Evolutionary conservation across 2,329 filamentous ascomycete genomes (phyloP).

Genomic region (Sarocladiaceae sp.): DNA sequence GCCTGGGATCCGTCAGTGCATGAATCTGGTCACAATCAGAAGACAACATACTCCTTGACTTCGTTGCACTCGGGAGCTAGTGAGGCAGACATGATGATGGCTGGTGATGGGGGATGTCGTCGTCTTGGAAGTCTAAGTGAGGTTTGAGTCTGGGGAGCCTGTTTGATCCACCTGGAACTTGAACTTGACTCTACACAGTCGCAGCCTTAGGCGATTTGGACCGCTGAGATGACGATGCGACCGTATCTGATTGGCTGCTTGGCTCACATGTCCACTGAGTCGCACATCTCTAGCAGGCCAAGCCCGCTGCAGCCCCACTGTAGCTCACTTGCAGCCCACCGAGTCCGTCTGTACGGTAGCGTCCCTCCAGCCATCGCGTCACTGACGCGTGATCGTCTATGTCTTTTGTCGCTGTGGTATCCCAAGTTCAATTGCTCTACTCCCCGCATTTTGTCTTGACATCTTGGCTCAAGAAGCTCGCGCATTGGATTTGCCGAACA

Average conservation of each 20-base stretch:
- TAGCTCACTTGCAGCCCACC: background rate
- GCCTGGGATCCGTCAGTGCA: slow-evolving; percentile 42
- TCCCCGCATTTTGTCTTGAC: no score
- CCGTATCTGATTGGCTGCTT: background rate
- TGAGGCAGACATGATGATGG: slow-evolving; percentile 74
- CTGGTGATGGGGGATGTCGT: background rate
- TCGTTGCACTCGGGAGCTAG: slow-evolving; percentile 93
- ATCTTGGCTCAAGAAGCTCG: no score
- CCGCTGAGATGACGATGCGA: background rate
- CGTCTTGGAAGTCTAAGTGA: no score
- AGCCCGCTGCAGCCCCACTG: background rate
- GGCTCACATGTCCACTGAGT: no score
- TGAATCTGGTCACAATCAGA: background rate
- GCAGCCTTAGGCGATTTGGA: background rate
- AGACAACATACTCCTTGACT: slow-evolving; percentile 72
- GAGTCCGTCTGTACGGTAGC: background rate
- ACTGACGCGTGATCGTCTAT: no score
- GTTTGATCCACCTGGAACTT: background rate
- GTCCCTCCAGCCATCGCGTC: background rate
- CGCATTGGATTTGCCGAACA: no score
- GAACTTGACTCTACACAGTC: background rate
- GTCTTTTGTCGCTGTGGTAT: no score
- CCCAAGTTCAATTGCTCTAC: no score
- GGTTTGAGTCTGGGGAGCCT: no score
- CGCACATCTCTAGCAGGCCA: background rate